Evolutionary conservation across 2,329 filamentous ascomycete species (phyloP).

Genomic region (Beauveria asiatica): DNA sequence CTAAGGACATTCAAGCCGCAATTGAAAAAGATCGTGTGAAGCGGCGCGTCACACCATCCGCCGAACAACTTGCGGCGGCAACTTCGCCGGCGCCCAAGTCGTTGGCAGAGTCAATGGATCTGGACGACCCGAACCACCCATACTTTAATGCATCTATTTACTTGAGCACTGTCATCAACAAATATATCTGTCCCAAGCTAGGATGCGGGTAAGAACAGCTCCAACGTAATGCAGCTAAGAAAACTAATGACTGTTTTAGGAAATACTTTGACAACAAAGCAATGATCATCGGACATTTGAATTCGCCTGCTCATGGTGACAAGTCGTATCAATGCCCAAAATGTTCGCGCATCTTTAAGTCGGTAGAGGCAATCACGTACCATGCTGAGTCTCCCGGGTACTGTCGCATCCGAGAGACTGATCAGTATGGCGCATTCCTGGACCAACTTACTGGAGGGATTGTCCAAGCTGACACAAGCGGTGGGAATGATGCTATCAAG

Average conservation of each 20-base stretch:
- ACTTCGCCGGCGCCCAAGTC: neutral
- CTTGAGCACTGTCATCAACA: neutral
- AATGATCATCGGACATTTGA: neutral
- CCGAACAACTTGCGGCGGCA: neutral
- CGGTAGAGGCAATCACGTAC: constrained; percentile 1
- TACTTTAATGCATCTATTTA: neutral
- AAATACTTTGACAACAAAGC: constrained; percentile 6
- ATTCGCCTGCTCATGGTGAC: neutral
- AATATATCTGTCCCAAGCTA: constrained; percentile 7
- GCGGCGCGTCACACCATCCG: neutral
- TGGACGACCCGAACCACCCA: neutral
- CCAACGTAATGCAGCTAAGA: neutral
- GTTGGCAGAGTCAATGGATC: neutral
- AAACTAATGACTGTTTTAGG: neutral
- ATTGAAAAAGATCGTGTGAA: neutral
- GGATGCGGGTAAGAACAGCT: constrained; percentile 2
- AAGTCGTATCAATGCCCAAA: constrained; percentile 16
- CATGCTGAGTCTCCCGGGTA: constrained; percentile 4
- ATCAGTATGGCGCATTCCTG: constrained; percentile 18
- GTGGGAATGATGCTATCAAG: neutral
- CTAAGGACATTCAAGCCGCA: neutral
- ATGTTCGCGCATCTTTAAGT: constrained; percentile 14
- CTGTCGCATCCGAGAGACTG: constrained; percentile 4
- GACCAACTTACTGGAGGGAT: constrained; percentile 26
- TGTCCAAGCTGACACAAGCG: constrained; percentile 17